These are phyloP conservation scores for Murraya koenigii DNA, from an alignment of 345 rosid species.

Conservation along the genomic window DNA sequence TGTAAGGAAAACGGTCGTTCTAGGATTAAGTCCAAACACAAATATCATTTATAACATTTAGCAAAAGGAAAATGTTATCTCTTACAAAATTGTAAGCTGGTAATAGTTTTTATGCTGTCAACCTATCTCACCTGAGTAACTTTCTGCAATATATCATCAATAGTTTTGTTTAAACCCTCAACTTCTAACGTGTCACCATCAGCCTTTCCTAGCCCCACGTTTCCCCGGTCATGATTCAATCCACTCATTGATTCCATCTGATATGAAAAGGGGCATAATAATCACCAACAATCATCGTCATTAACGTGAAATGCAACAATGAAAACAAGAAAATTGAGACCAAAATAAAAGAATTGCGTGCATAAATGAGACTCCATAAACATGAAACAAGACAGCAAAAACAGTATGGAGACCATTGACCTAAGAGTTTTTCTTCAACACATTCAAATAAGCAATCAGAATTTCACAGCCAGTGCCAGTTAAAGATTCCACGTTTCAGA, in stretches of 20 bases:
- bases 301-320: too few species aligned
- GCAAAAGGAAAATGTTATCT: not conserved
- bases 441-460: not conserved
- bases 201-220: slow-evolving; percentile 7
- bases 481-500: not conserved
- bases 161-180: slow-evolving; percentile 30
- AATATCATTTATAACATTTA: not conserved
- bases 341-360: too few species aligned
- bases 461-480: not conserved
- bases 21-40: not conserved
- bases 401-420: too few species aligned
- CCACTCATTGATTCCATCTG: slow-evolving; percentile 17
- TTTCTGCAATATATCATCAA: slow-evolving; percentile 44
- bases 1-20: not conserved
- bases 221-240: slow-evolving; percentile 19
- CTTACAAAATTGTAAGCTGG: not conserved
- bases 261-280: not conserved
- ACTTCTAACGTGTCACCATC: slow-evolving; percentile 28
- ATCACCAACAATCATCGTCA: not conserved
- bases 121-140: slow-evolving; percentile 38
- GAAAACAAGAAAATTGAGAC: too few species aligned
- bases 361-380: too few species aligned
- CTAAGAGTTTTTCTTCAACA: not conserved
- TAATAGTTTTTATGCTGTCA: not conserved
- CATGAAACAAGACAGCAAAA: too few species aligned